These are phyloP conservation scores for Multifurca ochricompacta DNA, from an alignment of 768 basidiomycete species.

Conservation along the genomic window DNA sequence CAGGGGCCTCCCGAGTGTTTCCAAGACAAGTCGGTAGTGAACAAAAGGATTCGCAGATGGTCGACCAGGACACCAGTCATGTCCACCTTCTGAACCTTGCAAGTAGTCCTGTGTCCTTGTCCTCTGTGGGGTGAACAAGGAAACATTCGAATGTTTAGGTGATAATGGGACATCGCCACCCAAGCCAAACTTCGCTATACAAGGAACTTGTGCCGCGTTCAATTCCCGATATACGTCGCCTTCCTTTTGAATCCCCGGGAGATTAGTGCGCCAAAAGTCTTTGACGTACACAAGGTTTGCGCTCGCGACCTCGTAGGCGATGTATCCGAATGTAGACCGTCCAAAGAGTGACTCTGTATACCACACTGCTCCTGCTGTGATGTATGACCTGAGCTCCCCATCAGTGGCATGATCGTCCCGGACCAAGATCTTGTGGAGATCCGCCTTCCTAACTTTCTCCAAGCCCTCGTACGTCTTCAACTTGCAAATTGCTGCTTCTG, in stretches of 20 bases:
- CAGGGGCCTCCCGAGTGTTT: background rate
- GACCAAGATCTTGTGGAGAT: background rate
- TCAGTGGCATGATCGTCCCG: background rate
- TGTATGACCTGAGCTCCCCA: background rate
- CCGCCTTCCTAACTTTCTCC: background rate
- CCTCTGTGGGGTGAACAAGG: background rate
- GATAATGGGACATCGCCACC: background rate
- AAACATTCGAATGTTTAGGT: background rate
- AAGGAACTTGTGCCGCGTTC: background rate
- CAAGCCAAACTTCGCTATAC: background rate
- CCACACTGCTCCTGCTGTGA: background rate
- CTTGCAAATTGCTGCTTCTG: background rate
- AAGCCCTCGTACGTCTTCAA: background rate
- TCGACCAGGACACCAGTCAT: background rate
- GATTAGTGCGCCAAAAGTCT: background rate
- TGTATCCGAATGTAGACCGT: background rate
- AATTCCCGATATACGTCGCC: background rate
- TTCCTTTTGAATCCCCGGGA: background rate
- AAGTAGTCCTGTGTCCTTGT: background rate
- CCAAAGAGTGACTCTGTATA: background rate
- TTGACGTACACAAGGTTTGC: background rate
- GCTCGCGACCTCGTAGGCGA: background rate
- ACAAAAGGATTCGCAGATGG: background rate
- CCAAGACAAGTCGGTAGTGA: constrained; percentile 1
- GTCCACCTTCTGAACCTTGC: background rate